Conservation (phyloP, 2,329 filamentous ascomycete genomes). For the Curvularia verruculosa region DNA sequence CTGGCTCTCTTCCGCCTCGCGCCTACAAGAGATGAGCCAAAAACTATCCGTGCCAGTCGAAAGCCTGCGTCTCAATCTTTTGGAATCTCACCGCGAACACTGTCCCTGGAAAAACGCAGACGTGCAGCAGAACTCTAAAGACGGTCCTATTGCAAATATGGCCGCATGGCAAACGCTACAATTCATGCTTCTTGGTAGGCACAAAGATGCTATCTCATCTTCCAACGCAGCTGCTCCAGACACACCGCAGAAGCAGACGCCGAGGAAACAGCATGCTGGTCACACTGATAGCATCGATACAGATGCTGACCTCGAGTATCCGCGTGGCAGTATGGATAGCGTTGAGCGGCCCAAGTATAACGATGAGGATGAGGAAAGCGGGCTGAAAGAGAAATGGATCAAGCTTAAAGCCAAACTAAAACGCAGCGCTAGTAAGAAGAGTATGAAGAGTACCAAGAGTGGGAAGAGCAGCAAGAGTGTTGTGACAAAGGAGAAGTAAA, state of each 20-base stretch:
- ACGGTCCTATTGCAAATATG: constrained; percentile 42
- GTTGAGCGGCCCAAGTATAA: constrained; percentile 13
- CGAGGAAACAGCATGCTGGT: constrained; percentile 12
- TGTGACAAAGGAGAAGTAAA: constrained; percentile 12
- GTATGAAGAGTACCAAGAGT: constrained; percentile 40
- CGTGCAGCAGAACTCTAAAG: constrained; percentile 40
- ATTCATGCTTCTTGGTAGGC: constrained; percentile 38
- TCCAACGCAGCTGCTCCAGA: not conserved
- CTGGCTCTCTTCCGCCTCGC: constrained; percentile 74
- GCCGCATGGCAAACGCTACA: constrained; percentile 46
- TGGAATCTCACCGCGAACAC: constrained; percentile 49
- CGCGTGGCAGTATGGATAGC: constrained; percentile 31
- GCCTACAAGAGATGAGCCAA: constrained; percentile 42
- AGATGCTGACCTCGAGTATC: constrained; percentile 30
- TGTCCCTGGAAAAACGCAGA: constrained; percentile 50
- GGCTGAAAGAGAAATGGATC: constrained; percentile 43
- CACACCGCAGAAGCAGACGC: constrained; percentile 6
- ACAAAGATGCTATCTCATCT: constrained; percentile 11
- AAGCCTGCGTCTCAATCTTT: constrained; percentile 43
- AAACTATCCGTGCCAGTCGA: constrained; percentile 41
- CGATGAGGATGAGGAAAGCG: constrained; percentile 21
- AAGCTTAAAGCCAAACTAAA: constrained; percentile 46
- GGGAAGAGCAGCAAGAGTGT: constrained; percentile 19
- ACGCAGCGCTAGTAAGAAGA: constrained; percentile 44
- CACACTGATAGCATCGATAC: constrained; percentile 35